phyloP scores from a whole-genome alignment of 441 rosid species.

The Daphne laureola region DNA sequence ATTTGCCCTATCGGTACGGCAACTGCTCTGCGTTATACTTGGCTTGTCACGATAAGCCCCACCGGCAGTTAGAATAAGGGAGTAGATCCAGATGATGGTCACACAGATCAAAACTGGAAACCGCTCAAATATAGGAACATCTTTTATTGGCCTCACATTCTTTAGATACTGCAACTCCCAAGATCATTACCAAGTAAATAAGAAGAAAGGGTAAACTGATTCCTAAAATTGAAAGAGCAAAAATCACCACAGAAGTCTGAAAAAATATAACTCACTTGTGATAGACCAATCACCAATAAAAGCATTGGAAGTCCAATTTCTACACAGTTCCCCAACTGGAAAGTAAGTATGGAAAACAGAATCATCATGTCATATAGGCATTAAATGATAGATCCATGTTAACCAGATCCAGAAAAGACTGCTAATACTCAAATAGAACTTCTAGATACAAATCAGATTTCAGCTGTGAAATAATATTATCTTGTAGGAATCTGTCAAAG shows the following conservation, averaged over 20 bases:
- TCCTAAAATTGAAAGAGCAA: conserved; percentile 4
- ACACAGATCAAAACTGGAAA: conserved; percentile 55
- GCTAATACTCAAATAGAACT: too few species aligned
- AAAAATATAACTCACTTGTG: conserved; percentile 41
- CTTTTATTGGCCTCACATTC: conserved; percentile 63
- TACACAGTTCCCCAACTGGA: conserved; percentile 59
- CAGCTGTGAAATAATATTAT: too few species aligned
- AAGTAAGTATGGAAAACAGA: conserved; percentile 4
- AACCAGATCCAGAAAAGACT: too few species aligned
- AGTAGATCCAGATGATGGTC: conserved; percentile 51
- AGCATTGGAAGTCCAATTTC: conserved; percentile 74
- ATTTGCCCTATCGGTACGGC: conserved; percentile 66
- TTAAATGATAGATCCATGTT: too few species aligned
- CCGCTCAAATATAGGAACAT: conserved; percentile 53
- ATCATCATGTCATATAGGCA: neutral
- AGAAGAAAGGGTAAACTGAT: neutral
- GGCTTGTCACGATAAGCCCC: conserved; percentile 59
- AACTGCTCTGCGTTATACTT: conserved; percentile 35
- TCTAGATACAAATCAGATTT: too few species aligned
- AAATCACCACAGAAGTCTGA: conserved; percentile 1
- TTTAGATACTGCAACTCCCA: conserved; percentile 70
- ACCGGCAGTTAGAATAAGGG: conserved; percentile 52
- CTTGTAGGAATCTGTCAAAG: too few species aligned
- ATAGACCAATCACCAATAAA: conserved; percentile 45
- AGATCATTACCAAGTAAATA: conserved; percentile 5